Base-by-base conservation (phyloP, 495 filamentous ascomycete genomes). In the Durotheca rogersii region DNA sequence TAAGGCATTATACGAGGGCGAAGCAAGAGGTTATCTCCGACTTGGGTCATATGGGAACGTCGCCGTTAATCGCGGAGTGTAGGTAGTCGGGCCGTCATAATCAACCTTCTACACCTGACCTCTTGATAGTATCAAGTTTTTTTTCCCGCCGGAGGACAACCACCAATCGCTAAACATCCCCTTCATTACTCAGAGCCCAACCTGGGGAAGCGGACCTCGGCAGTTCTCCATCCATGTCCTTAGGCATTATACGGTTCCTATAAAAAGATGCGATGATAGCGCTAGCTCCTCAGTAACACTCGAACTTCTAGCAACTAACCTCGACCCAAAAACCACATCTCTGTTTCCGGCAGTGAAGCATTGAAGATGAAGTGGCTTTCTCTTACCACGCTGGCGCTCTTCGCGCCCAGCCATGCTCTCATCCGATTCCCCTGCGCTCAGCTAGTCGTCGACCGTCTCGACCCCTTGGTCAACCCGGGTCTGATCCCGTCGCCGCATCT, bases 401-500 rank as follows among this genome's bases (percentile, higher is more conserved):
- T 64, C 7, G 56, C 72, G 58, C 67, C 70, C 30, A 61, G 64
- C 61, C 43, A 58, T 14, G 70, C 68, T 16, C 58, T 67, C 35
- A 61, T 70, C 15, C 71, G 73, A 7, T 76, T 76, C 58, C 71
- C 69, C 11, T 76, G 73, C 59, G 30, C 65, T 11, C 65, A 74
- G 31, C 60, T 74, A 1, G 66, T 69, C 51, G 71, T 75, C 18
- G 72, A 75, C 61, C 62, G 72, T 0, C 54, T 73, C 38, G 72
- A 75, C 61, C 70, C 70, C 5, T 64, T 72, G 17, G 69, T 71
- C 35, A 71, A 72, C 59, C 69, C 69, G 1, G 68, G 69, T 11
- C 25, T 56, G 43, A 56, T 71, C 49, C 69, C 69, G 3, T 71
- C 68, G 5, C 43, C 67, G 0, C 69, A 72, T 43, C 59, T 71